Evolutionary conservation across 768 basidiomycete genomes (phyloP).

Genomic region (Stropharia rugosoannulata): DNA sequence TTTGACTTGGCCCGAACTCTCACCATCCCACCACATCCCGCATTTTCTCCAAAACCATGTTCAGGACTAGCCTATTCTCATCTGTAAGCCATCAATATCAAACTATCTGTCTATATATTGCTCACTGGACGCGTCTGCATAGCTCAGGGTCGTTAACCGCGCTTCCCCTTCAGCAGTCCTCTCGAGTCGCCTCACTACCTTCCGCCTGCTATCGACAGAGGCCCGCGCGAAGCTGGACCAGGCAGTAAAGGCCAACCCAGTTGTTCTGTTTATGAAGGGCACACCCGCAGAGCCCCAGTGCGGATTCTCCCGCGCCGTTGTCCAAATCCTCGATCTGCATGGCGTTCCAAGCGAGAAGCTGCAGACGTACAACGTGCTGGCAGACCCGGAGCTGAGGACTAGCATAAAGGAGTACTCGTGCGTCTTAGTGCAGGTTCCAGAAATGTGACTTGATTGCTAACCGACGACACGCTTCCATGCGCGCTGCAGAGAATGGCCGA

Average conservation of each 20-base stretch:
- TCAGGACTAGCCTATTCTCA: constrained; percentile 42
- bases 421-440: constrained; percentile 30
- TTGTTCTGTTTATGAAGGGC: constrained; percentile 99
- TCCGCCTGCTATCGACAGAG: constrained; percentile 62
- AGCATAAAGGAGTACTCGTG: constrained; percentile 97
- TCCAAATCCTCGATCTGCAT: constrained; percentile 86
- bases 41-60: constrained; percentile 32
- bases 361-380: constrained; percentile 88
- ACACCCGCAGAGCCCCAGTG: constrained; percentile 85
- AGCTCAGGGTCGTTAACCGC: constrained; percentile 33
- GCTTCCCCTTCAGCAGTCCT: constrained; percentile 24
- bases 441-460: neutral
- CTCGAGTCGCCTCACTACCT: constrained; percentile 23
- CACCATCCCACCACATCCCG: constrained; percentile 7
- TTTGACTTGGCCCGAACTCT: constrained; percentile 11
- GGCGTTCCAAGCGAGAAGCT: constrained; percentile 80
- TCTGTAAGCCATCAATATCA: constrained; percentile 32
- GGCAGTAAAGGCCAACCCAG: constrained; percentile 72
- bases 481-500: constrained; percentile 86
- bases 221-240: constrained; percentile 62
- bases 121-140: neutral
- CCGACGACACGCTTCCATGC: neutral
- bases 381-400: constrained; percentile 77
- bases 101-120: neutral
- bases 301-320: constrained; percentile 93